A percentile compares a stretch with the other conserved stretches of the same genome.
phyloP scores from a whole-genome alignment of 1,284 basidiomycete genomes.

The Cystobasidiaceae sp. region DNA sequence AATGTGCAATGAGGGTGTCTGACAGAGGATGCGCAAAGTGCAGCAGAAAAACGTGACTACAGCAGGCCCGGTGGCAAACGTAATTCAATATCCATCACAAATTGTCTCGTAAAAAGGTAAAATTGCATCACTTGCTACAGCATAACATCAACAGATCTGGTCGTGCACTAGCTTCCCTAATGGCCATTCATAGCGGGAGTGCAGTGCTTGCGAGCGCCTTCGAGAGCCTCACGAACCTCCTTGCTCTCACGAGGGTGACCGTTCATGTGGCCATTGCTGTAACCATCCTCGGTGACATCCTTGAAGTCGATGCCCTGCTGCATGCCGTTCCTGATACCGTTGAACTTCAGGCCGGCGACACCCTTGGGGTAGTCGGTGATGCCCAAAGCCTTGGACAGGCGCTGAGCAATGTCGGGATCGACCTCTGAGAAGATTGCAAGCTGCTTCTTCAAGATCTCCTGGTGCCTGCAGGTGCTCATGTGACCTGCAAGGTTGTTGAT shows the following conservation, averaged over 20 bases:
- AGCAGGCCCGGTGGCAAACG: no score
- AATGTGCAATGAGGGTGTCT: no score
- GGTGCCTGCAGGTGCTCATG: slow-evolving; percentile 61
- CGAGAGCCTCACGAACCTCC: not conserved
- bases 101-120: no score
- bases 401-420: slow-evolving; percentile 63
- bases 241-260: slow-evolving; percentile 21
- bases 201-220: not conserved
- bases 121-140: no score
- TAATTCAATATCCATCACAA: no score
- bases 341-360: slow-evolving; percentile 33
- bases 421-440: slow-evolving; percentile 73
- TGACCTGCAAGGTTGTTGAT: slow-evolving; percentile 72
- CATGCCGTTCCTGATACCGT: slow-evolving; percentile 31
- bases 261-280: slow-evolving; percentile 28
- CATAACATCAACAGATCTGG: no score
- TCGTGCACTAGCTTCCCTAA: not conserved
- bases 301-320: slow-evolving; percentile 35
- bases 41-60: no score
- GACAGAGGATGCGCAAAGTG: no score
- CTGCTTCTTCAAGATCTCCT: slow-evolving; percentile 59
- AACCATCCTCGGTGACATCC: slow-evolving; percentile 22
- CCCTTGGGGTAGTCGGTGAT: slow-evolving; percentile 41
- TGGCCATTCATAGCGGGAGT: not conserved
- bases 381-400: slow-evolving; percentile 67